A percentile compares a stretch with the other conserved stretches of the same genome.
Conservation (phyloP, 768 basidiomycete genomes). For the Piloderma croceum region DNA sequence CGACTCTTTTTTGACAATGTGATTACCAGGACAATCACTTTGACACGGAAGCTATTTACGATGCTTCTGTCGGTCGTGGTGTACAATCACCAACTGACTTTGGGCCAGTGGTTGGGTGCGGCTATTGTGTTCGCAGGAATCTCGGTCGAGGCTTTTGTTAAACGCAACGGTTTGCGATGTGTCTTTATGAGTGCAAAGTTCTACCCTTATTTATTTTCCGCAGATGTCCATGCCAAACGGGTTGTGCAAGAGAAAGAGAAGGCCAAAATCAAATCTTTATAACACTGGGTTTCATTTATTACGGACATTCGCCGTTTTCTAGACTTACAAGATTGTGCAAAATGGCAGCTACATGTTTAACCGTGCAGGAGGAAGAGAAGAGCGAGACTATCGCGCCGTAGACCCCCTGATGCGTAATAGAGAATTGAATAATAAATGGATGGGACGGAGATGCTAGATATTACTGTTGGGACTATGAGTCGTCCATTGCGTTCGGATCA, state of each 20-base stretch:
- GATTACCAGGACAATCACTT: conserved; percentile 73
- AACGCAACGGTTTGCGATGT: conserved; percentile 64
- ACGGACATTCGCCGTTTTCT: too few relatives aligned
- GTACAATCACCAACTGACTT: conserved; percentile 79
- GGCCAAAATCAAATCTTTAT: conserved; percentile 75
- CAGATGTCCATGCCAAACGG: conserved; percentile 76
- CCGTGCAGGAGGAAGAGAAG: too few relatives aligned
- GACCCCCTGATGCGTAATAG: too few relatives aligned
- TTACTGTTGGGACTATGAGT: too few relatives aligned
- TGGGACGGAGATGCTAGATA: too few relatives aligned
- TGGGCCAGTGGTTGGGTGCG: conserved; percentile 91
- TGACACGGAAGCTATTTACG: conserved; percentile 95
- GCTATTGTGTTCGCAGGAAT: conserved; percentile 93
- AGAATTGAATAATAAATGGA: too few relatives aligned
- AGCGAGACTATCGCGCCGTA: too few relatives aligned
- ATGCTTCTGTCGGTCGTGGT: conserved; percentile 94
- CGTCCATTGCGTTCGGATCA: too few relatives aligned
- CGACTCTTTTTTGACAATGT: neutral
- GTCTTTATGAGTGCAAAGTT: neutral
- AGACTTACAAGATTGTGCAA: too few relatives aligned
- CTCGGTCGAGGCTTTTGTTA: conserved; percentile 87
- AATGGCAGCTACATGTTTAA: too few relatives aligned
- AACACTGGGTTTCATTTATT: too few relatives aligned
- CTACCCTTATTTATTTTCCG: conserved; percentile 6
- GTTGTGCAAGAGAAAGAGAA: conserved; percentile 81